Evolutionary conservation across 225 moss, liverwort and hornwort species (phyloP).

Genomic region (Marchantia polymorpha): DNA sequence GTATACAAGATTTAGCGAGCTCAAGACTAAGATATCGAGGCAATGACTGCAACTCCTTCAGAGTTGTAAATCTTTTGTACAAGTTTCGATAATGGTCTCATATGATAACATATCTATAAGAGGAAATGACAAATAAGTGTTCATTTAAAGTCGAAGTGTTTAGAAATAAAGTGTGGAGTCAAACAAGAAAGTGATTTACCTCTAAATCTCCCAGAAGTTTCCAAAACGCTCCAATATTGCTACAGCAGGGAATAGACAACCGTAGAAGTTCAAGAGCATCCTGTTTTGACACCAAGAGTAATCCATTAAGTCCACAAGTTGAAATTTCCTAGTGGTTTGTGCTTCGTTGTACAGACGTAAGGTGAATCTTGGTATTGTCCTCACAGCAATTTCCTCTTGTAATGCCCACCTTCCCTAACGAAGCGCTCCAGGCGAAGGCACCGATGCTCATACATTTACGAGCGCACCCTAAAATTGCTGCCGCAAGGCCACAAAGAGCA

Average conservation of each 20-base stretch:
- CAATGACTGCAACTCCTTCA: too few relatives aligned
- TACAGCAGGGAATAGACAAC: slow-evolving; percentile 22
- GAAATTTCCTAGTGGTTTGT: not conserved
- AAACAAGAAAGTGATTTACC: slow-evolving; percentile 41
- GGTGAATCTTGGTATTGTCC: not conserved
- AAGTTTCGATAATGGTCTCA: too few relatives aligned
- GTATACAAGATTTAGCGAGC: too few relatives aligned
- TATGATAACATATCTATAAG: too few relatives aligned
- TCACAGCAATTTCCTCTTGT: not conserved
- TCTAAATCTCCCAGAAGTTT: slow-evolving; percentile 92
- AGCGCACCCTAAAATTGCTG: slow-evolving; percentile 88
- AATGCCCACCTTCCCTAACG: slow-evolving; percentile 57
- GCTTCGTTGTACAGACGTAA: not conserved
- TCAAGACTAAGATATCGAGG: too few relatives aligned
- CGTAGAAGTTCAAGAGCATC: slow-evolving; percentile 31
- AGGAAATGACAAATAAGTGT: too few relatives aligned
- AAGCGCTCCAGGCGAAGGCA: slow-evolving; percentile 84
- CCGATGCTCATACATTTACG: slow-evolving; percentile 75
- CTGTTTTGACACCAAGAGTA: slow-evolving; percentile 23
- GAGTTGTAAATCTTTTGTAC: too few relatives aligned
- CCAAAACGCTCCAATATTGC: slow-evolving; percentile 75
- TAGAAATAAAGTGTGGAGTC: too few relatives aligned
- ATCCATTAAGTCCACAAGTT: not conserved
- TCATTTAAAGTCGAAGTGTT: too few relatives aligned
- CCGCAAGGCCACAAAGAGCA: slow-evolving; percentile 86